Evolutionary conservation across 106 monocot genomes (phyloP).

Genomic region (Platanthera guangdongensis): DNA sequence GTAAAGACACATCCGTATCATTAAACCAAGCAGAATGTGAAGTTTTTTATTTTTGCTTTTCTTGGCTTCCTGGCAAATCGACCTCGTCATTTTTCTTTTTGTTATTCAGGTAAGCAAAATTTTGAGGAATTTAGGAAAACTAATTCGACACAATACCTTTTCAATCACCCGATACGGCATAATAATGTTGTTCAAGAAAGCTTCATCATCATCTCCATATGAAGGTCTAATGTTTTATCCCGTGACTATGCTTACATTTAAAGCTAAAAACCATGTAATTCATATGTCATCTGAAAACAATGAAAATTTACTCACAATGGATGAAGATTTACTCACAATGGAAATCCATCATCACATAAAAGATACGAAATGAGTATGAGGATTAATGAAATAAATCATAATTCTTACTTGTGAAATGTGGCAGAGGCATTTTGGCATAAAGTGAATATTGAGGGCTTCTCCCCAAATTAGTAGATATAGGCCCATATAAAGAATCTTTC

Average conservation of each 20-base stretch:
- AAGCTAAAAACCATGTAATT: slow-evolving; percentile 88
- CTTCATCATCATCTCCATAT: slow-evolving; percentile 93
- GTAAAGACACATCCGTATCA: no score
- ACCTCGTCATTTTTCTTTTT: not conserved
- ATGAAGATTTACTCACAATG: slow-evolving; percentile 1
- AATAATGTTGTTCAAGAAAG: slow-evolving; percentile 91
- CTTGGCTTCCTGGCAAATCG: slow-evolving; percentile 67
- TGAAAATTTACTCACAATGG: slow-evolving; percentile 2
- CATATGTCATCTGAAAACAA: slow-evolving; percentile 90
- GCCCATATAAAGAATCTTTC: slow-evolving; percentile 92
- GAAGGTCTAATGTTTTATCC: slow-evolving; percentile 93
- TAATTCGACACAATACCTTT: slow-evolving; percentile 36
- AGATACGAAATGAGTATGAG: not conserved
- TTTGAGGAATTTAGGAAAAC: not conserved
- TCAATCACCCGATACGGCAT: slow-evolving; percentile 88
- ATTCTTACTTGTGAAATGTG: slow-evolving; percentile 88
- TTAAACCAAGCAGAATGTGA: slow-evolving; percentile 93
- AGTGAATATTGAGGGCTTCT: slow-evolving; percentile 86
- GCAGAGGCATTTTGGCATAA: slow-evolving; percentile 94
- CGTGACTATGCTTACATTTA: slow-evolving; percentile 90
- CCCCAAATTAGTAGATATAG: slow-evolving; percentile 99
- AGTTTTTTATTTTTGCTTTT: slow-evolving; percentile 81
- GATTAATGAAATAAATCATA: not conserved
- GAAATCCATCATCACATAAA: not conserved
- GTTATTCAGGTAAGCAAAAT: not conserved